phyloP scores from a whole-genome alignment of 2,329 filamentous ascomycete species.

The Colletotrichum sp. region DNA sequence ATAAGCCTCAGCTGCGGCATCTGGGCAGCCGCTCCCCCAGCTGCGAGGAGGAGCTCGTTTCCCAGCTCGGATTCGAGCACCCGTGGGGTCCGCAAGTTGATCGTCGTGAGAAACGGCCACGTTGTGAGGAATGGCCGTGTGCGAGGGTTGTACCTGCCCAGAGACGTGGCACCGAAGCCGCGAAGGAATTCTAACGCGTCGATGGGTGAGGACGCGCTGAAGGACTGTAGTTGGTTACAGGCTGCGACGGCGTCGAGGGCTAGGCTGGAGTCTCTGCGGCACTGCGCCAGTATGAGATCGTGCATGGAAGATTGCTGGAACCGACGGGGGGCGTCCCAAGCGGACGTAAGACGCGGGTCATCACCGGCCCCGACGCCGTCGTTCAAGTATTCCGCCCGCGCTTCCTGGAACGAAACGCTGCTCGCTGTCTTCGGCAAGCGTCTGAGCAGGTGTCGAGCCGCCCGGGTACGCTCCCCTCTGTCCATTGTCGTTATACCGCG shows the following conservation, averaged over 20 bases:
- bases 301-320: too few species aligned
- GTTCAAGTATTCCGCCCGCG: background rate
- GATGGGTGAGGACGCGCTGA: background rate
- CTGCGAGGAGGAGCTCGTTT: background rate
- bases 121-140: background rate
- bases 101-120: background rate
- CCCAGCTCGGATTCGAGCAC: background rate
- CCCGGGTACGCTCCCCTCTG: background rate
- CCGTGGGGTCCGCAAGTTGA: background rate
- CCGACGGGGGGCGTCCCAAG: background rate
- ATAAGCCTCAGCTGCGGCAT: background rate
- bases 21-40: background rate
- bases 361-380: background rate
- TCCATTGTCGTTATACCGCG: background rate
- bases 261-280: background rate
- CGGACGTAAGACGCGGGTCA: background rate
- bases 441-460: background rate
- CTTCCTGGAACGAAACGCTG: background rate
- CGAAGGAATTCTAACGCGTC: background rate
- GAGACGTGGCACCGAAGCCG: background rate
- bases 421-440: background rate
- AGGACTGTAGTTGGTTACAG: background rate
- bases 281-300: background rate
- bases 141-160: background rate
- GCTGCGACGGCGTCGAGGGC: background rate